These are phyloP conservation scores for Hirsutella rhossiliensis DNA, from an alignment of 2,329 filamentous ascomycete genomes.

Conservation along the genomic window DNA sequence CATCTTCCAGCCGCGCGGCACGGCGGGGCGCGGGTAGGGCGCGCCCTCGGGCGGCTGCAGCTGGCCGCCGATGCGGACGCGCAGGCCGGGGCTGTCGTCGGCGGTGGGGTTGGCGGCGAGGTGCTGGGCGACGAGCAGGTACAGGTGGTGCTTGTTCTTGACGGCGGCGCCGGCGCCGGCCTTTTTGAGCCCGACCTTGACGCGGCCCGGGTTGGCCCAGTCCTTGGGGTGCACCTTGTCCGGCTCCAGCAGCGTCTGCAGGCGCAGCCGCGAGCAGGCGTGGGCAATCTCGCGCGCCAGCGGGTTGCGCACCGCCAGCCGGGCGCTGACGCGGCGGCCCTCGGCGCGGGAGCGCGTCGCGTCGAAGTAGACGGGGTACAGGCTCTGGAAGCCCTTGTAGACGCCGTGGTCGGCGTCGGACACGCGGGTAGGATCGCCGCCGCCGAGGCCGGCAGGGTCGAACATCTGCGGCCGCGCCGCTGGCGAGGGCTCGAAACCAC, in stretches of 20 bases:
- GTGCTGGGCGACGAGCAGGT: conserved; percentile 65
- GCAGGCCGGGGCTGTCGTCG: conserved; percentile 52
- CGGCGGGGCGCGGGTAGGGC: conserved; percentile 57
- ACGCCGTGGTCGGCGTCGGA: conserved; percentile 34
- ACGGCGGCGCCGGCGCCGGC: conserved; percentile 31
- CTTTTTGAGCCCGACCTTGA: conserved; percentile 64
- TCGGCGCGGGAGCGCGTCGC: conserved; percentile 58
- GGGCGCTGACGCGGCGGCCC: conserved; percentile 64
- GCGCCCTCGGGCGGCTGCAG: conserved; percentile 49
- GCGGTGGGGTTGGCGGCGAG: conserved; percentile 69
- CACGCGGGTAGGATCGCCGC: conserved; percentile 15
- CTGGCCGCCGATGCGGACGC: conserved; percentile 61
- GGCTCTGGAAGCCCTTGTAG: conserved; percentile 70
- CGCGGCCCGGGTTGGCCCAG: conserved; percentile 91
- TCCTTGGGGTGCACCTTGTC: conserved; percentile 91
- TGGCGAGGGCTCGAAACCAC: no score
- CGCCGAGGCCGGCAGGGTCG: no score
- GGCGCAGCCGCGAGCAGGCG: conserved; percentile 62
- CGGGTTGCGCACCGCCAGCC: conserved; percentile 70
- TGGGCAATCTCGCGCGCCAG: conserved; percentile 81
- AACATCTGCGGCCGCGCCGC: no score
- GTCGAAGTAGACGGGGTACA: conserved; percentile 97
- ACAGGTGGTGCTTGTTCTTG: conserved; percentile 77
- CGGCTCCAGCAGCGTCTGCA: conserved; percentile 73
- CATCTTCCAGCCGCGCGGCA: conserved; percentile 88